Percentiles rank a stretch among this genome's conserved stretches.
Evolutionary conservation across 2,329 filamentous ascomycete species (phyloP).

Genomic region (Cadophora luteo-olivacea): DNA sequence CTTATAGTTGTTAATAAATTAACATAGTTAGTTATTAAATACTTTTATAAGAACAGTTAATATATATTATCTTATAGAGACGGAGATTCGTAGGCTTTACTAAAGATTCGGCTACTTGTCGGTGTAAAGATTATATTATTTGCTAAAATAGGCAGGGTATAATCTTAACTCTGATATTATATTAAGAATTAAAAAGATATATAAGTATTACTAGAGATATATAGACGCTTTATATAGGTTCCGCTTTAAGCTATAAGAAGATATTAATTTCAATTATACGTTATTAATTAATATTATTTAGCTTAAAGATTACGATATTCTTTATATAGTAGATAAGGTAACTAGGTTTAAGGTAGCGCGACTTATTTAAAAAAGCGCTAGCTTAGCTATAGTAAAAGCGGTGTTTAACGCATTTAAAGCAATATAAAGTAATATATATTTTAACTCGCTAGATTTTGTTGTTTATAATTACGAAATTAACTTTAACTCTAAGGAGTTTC

Average conservation of each 20-base stretch:
- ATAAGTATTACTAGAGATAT: background rate
- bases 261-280: background rate
- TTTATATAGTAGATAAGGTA: constrained; percentile 1
- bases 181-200: background rate
- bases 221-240: background rate
- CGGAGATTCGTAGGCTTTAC: too few relatives aligned
- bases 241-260: background rate
- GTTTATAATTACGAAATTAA: background rate
- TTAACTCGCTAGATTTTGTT: background rate
- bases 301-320: too few relatives aligned
- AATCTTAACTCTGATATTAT: background rate
- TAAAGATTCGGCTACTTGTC: too few relatives aligned
- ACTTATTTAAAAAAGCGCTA: background rate
- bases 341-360: background rate
- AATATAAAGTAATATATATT: background rate
- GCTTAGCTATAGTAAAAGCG: background rate
- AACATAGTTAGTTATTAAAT: too few relatives aligned
- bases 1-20: too few relatives aligned
- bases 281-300: background rate
- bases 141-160: background rate
- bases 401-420: background rate
- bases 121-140: too few relatives aligned
- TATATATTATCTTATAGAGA: too few relatives aligned
- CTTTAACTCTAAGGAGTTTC: background rate
- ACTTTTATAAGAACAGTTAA: too few relatives aligned